Evolutionary conservation across 805 yeast genomes (phyloP).

Genomic region (Ascoidea tarda): DNA sequence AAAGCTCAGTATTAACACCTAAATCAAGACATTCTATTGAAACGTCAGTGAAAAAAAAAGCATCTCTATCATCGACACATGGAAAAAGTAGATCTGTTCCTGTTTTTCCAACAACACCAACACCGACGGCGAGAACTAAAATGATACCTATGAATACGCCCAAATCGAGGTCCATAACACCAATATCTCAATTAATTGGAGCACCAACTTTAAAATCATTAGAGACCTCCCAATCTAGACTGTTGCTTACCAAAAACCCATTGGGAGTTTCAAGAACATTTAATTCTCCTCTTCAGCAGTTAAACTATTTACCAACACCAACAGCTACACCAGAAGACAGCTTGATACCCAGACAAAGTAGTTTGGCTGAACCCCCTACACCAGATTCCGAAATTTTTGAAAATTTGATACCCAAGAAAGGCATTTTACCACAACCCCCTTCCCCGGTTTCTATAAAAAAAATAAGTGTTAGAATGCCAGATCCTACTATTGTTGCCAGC

Average conservation of each 20-base stretch:
- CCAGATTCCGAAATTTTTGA: not conserved
- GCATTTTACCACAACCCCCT: not conserved
- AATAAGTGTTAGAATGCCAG: not conserved
- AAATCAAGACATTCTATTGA: not conserved
- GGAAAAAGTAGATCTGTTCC: not conserved
- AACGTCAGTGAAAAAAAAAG: not conserved
- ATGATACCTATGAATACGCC: not conserved
- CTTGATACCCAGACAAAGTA: no score
- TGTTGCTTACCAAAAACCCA: no score
- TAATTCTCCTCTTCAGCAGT: no score
- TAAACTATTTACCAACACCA: no score
- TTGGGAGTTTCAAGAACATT: no score
- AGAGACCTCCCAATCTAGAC: not conserved
- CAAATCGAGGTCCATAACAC: not conserved
- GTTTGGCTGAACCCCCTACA: no score
- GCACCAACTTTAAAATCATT: not conserved
- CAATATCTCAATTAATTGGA: not conserved
- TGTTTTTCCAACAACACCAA: not conserved
- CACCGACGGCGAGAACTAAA: not conserved
- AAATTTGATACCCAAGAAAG: not conserved
- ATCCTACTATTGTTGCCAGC: not conserved
- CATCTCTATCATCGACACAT: not conserved
- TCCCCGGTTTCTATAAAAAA: not conserved
- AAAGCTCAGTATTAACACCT: not conserved
- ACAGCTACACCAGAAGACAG: no score